Conservation (phyloP, 1,284 basidiomycete genomes). For the Cystobasidiaceae sp. region DNA sequence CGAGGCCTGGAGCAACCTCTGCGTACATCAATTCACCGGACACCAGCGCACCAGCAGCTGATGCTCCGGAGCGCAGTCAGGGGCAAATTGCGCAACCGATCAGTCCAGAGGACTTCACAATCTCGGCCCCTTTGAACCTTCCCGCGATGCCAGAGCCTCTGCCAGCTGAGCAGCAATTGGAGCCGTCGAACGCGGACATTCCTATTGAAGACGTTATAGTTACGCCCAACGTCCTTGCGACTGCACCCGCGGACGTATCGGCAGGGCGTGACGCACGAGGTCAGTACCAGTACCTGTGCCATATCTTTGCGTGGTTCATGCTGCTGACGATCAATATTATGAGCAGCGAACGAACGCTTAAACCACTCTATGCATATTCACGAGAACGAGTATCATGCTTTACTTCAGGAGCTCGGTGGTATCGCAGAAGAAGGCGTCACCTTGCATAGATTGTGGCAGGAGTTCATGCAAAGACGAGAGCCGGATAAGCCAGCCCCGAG, state of each 20-base stretch:
- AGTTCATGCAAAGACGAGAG: constrained; percentile 4
- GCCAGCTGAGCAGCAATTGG: not conserved
- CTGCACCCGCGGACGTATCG: too few relatives aligned
- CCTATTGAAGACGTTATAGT: not conserved
- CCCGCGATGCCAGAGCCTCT: not conserved
- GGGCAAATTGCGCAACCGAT: too few relatives aligned
- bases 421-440: constrained; percentile 16
- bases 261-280: too few relatives aligned
- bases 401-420: constrained; percentile 15
- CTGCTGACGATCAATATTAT: too few relatives aligned
- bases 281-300: too few relatives aligned
- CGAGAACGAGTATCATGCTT: constrained; percentile 14
- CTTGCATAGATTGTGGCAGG: constrained; percentile 8
- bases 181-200: too few relatives aligned
- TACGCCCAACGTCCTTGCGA: not conserved
- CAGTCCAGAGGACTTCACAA: not conserved
- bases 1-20: too few relatives aligned
- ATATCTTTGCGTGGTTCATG: too few relatives aligned
- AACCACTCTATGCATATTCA: constrained; percentile 18
- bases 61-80: too few relatives aligned
- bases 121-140: not conserved
- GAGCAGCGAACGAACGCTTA: too few relatives aligned
- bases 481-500: constrained; percentile 48
- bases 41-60: too few relatives aligned
- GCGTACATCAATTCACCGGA: too few relatives aligned